phyloP scores from a whole-genome alignment of 73 alveolate genomes.

The Paramecium octaurelia region DNA sequence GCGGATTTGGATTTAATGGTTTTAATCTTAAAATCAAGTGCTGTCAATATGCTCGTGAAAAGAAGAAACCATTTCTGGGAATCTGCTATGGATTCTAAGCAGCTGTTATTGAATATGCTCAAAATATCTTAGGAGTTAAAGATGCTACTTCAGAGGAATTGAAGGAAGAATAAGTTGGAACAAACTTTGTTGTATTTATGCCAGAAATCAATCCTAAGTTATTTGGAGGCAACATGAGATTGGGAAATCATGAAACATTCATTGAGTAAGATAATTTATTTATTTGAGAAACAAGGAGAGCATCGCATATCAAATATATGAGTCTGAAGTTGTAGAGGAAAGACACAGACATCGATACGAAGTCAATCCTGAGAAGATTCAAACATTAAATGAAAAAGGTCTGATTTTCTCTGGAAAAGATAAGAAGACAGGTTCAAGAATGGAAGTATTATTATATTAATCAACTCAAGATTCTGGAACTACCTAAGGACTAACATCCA shows the following conservation, averaged over 20 bases:
- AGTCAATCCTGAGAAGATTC: conserved; percentile 62
- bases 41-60: neutral
- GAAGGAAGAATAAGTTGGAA: neutral
- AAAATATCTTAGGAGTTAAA: conserved; percentile 63
- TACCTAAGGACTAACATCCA: conserved; percentile 64
- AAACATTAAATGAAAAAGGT: conserved; percentile 56
- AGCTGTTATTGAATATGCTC: conserved; percentile 70
- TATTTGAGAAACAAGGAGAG: conserved; percentile 47
- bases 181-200: conserved; percentile 62
- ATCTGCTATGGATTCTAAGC: conserved; percentile 72
- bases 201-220: conserved; percentile 59
- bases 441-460: conserved; percentile 56
- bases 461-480: conserved; percentile 13
- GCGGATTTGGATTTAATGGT: conserved; percentile 34
- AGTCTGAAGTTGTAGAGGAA: conserved; percentile 51
- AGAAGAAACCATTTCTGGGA: neutral
- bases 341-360: conserved; percentile 83
- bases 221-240: conserved; percentile 80
- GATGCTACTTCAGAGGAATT: conserved; percentile 68
- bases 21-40: neutral
- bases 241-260: conserved; percentile 63
- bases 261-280: neutral
- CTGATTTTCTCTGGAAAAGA: conserved; percentile 70
- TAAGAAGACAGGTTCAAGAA: conserved; percentile 53
- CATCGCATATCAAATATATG: conserved; percentile 64